Evolutionary conservation across 495 filamentous ascomycete species (phyloP), one percentile per base, ranked within the genome.

Genomic region (Penicillium soppii): DNA sequence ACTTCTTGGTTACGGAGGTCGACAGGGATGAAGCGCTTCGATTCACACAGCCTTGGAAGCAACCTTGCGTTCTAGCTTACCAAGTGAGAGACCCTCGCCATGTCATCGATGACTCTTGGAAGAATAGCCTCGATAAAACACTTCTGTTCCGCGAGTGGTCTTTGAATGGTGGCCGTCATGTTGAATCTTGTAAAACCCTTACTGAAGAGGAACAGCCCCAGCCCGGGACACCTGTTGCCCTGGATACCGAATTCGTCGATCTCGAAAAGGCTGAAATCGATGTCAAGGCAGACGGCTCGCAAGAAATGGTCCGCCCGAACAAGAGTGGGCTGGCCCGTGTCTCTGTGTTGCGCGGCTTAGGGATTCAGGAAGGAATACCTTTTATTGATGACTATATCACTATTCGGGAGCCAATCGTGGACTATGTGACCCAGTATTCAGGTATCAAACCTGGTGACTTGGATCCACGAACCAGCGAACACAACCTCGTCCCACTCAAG

Each of bases 381-480:
- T 97, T 97, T 65, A 91, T 99, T 37, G 94, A 99, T 63, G 94
- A 99, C 65, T 97, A 97, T 70, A 96, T 99, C 50, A 84, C 82
- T 16, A 90, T 91, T 49, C 83, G 85, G 17, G 94, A 96, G 53
- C 84, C 86, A 0, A 87, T 99, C n/a, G 88, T 96, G 33, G 94
- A 99, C 70, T 96, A 97, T 61, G 78, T 97, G 25, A 99, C 94
- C 0, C 83, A 84, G 36, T 97, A 86, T 70, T 97, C 92, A 7
- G 94, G 94, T 30, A 92, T 99, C 64, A 84, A 85, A 9, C 75
- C 85, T 1, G 87, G 85, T 0, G 94, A 99, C 63, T 76, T 99
- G 19, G 88, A 96, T 60, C 80, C 83, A 3, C 74, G 74, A 25
- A 81, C 77, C 7, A 89, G 89, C 13, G 79, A 75, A 30, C 91